Evolutionary conservation across 2,329 filamentous ascomycete genomes (phyloP).

Genomic region (Colletotrichum orchidophilum): DNA sequence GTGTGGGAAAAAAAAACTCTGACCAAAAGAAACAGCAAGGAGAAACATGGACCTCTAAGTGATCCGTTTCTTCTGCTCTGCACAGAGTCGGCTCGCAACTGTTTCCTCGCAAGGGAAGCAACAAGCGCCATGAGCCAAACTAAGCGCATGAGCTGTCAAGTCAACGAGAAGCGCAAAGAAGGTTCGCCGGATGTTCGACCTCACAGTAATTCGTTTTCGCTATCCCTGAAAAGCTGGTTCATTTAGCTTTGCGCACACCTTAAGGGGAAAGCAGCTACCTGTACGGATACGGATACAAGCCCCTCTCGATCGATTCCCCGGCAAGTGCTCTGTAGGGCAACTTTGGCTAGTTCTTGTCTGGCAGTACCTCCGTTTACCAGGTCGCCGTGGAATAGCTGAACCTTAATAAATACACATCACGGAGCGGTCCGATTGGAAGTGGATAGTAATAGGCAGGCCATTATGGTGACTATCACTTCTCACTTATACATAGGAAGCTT

Average conservation of each 20-base stretch:
- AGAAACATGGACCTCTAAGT: conserved; percentile 1
- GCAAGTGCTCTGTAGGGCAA: neutral
- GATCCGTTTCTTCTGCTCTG: neutral
- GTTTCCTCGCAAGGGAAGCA: neutral
- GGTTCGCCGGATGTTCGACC: neutral
- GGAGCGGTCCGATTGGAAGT: conserved; percentile 9
- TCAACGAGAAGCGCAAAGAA: neutral
- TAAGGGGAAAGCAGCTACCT: neutral
- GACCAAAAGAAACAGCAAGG: neutral
- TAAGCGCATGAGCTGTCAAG: neutral
- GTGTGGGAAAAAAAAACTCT: neutral
- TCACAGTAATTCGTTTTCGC: neutral
- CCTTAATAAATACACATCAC: neutral
- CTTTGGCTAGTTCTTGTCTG: neutral
- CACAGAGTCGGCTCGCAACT: neutral
- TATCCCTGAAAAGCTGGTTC: conserved; percentile 6
- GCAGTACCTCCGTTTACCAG: neutral
- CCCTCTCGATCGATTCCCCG: neutral
- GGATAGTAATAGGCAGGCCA: neutral
- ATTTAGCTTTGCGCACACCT: conserved; percentile 1
- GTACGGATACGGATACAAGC: too few relatives aligned
- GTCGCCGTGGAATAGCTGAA: conserved; percentile 1
- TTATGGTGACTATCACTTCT: neutral
- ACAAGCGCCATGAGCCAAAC: neutral
- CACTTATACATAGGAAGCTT: neutral